Percentiles rank a stretch among this genome's conserved stretches.
Evolutionary conservation across 352 stramenopile genomes (phyloP).

Genomic region (Globisporangium polare): DNA sequence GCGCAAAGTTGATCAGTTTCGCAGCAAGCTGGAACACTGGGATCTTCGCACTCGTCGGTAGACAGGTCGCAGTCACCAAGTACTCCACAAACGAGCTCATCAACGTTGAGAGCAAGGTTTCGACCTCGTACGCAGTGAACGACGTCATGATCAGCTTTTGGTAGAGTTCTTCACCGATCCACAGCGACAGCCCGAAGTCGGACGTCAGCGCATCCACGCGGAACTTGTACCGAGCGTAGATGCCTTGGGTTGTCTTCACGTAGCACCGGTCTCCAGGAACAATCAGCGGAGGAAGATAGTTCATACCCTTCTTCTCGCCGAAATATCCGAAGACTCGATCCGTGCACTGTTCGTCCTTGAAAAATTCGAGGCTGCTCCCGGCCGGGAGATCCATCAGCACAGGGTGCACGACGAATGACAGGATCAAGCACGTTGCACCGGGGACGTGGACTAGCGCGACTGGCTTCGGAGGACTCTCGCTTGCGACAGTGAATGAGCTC

Average conservation of each 20-base stretch:
- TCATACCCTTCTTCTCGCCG: conserved; percentile 65
- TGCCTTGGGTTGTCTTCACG: conserved; percentile 51
- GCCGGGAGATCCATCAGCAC: conserved; percentile 77
- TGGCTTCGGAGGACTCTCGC: conserved; percentile 61
- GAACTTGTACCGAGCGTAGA: conserved; percentile 80
- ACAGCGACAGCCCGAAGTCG: conserved; percentile 71
- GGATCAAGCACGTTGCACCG: conserved; percentile 55
- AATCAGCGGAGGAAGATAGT: conserved; percentile 57
- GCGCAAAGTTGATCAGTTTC: conserved; percentile 67
- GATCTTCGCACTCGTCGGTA: conserved; percentile 44
- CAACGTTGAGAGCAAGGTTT: conserved; percentile 49
- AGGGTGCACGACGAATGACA: conserved; percentile 79
- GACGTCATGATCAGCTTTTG: conserved; percentile 45
- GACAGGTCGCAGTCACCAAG: conserved; percentile 27
- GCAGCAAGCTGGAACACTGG: conserved; percentile 48
- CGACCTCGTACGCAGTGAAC: conserved; percentile 57
- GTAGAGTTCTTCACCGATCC: conserved; percentile 67
- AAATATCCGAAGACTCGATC: conserved; percentile 73
- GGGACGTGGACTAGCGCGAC: conserved; percentile 58
- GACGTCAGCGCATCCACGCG: conserved; percentile 61
- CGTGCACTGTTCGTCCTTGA: conserved; percentile 54
- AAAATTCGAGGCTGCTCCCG: conserved; percentile 70
- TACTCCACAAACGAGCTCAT: conserved; percentile 50
- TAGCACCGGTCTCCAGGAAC: conserved; percentile 61
- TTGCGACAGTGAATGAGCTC: conserved; percentile 58